Base-by-base conservation (phyloP, 2,329 filamentous ascomycete genomes). In the Trichoderma breve region DNA sequence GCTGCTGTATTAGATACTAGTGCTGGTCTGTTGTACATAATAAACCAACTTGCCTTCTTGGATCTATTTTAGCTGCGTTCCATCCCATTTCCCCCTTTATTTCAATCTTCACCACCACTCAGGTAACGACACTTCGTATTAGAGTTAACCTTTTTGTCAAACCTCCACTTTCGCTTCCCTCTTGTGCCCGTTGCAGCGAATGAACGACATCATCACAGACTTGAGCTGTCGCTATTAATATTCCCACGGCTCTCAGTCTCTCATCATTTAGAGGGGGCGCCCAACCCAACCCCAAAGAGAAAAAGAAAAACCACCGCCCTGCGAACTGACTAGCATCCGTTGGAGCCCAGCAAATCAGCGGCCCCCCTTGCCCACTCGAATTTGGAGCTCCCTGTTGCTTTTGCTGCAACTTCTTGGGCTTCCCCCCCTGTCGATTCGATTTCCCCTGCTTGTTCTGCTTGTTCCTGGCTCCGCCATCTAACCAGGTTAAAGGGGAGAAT, bases 51-150 rank as follows among this genome's bases (percentile, higher is more conserved):
- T 34, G 18, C 62, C 21, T 64, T 28, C 34, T 34, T 69, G 55
- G 53, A 60, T 69, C 67, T 70, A 70, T 61, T 70, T 70, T 70
- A 70, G 67, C 67, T 62, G 57, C 67, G 67, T 70, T 70, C 67
- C 67, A 70, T 70, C 67, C 67, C 39, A 70, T 70, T 70, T 70
- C 67, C 67, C 66, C 67, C 67, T 70, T 70, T 70, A 70, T 70
- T 70, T 70, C 67, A 36, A 14, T 21, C 67, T 70, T 61, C 57
- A 62, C 57, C 57, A 61, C 66, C 64, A 58, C 51, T 57, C 64
- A 57, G 64, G 51, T 21, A 62, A 70, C 67, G 67, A 58, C 67
- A 70, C 67, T 70, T 70, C 67, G 67, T 70, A 70, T 70, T 70
- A 70, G n/a, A 70, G 67, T 70, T 70, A 70, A 70, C 57, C 67